Conservation (phyloP, 768 basidiomycete species). For the Sarcodon sp. region DNA sequence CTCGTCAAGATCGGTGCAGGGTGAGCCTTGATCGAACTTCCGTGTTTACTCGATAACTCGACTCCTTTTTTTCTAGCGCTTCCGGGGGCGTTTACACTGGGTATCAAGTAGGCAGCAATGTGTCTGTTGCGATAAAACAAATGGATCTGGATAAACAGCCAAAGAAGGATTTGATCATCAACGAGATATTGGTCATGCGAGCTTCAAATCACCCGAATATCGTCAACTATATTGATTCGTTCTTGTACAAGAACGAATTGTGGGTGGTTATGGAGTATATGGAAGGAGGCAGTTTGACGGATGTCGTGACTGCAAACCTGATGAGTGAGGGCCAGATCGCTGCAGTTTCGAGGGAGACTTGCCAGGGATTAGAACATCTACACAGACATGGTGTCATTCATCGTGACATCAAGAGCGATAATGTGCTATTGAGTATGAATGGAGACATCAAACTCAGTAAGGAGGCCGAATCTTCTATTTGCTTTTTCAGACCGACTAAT, state of each 20-base stretch:
- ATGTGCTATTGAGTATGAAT: slow-evolving; percentile 81
- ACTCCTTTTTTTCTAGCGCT: slow-evolving; percentile 46
- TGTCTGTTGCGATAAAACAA: slow-evolving; percentile 97
- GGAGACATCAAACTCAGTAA: slow-evolving; percentile 97
- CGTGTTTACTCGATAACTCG: slow-evolving; percentile 1
- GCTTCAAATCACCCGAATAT: slow-evolving; percentile 94
- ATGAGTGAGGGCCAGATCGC: slow-evolving; percentile 99
- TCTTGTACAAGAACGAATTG: slow-evolving; percentile 93
- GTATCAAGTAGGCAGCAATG: slow-evolving; percentile 91
- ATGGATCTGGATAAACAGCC: slow-evolving; percentile 99
- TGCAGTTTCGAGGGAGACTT: slow-evolving; percentile 86
- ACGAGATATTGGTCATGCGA: slow-evolving; percentile 99
- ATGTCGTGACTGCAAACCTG: slow-evolving; percentile 89
- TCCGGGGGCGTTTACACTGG: slow-evolving; percentile 98
- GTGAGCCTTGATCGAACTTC: slow-evolving; percentile 29
- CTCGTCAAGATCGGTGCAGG: slow-evolving; percentile 98
- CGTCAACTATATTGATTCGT: slow-evolving; percentile 98
- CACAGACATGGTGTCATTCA: slow-evolving; percentile 97
- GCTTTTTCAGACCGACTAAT: neutral
- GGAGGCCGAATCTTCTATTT: slow-evolving; percentile 19
- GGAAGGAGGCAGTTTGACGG: slow-evolving; percentile 92
- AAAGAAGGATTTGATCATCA: slow-evolving; percentile 99
- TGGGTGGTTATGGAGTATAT: slow-evolving; percentile 99
- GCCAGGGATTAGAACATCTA: slow-evolving; percentile 87
- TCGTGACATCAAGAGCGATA: slow-evolving; percentile 98